Percentiles rank a stretch among this genome's conserved stretches.
Evolutionary conservation across 371 early-diverging fungal genomes (phyloP).

Genomic region (Circinella minor): DNA sequence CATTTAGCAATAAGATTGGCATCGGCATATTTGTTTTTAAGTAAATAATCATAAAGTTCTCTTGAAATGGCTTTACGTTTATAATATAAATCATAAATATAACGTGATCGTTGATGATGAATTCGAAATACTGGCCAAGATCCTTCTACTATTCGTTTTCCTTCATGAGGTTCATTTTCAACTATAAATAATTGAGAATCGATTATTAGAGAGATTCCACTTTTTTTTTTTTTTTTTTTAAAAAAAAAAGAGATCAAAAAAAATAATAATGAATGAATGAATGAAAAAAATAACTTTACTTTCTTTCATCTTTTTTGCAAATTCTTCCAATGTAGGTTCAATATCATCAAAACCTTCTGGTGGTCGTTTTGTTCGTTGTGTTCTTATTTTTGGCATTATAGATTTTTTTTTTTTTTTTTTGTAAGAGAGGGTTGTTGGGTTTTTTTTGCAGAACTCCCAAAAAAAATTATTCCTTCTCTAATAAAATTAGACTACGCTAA

Average conservation of each 20-base stretch:
- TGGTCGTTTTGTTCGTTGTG: slow-evolving; percentile 79
- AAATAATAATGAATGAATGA: slow-evolving; percentile 8
- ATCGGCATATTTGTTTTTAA: slow-evolving; percentile 93
- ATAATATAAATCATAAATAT: slow-evolving; percentile 95
- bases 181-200: slow-evolving; percentile 55
- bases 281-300: slow-evolving; percentile 60
- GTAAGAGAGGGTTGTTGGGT: not conserved
- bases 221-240: not conserved
- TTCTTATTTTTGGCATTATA: slow-evolving; percentile 80
- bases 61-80: slow-evolving; percentile 93
- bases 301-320: slow-evolving; percentile 94
- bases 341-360: slow-evolving; percentile 97
- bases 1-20: slow-evolving; percentile 96
- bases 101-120: slow-evolving; percentile 97
- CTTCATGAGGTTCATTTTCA: slow-evolving; percentile 95
- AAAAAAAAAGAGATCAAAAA: slow-evolving; percentile 5
- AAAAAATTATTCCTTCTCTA: not conserved
- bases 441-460: not conserved
- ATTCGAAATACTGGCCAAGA: slow-evolving; percentile 96
- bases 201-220: too few relatives aligned
- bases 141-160: slow-evolving; percentile 93
- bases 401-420: too few relatives aligned
- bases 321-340: slow-evolving; percentile 92
- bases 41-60: slow-evolving; percentile 90
- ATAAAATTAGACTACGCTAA: too few relatives aligned